phyloP scores from a whole-genome alignment of 139 green algal species.

The Zygnema circumcarinatum region DNA sequence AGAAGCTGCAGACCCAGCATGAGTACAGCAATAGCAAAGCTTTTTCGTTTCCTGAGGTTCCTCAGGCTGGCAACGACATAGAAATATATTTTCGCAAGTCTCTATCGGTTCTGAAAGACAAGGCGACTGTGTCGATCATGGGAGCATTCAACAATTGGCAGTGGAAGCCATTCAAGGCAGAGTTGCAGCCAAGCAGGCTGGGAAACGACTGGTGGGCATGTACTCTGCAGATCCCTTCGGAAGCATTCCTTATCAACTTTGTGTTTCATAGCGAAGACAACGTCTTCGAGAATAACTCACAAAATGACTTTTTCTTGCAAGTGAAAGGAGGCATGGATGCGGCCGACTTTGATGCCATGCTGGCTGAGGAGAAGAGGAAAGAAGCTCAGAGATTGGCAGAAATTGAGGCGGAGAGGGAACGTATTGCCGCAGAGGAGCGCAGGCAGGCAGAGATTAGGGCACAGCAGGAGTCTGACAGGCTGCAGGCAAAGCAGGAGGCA shows the following conservation, averaged over 20 bases:
- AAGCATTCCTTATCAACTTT: conserved; percentile 58
- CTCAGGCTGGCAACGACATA: conserved; percentile 4
- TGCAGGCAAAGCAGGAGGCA: conserved; percentile 9
- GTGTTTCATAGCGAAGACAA: conserved; percentile 51
- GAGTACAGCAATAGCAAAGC: conserved; percentile 43
- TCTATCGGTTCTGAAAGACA: conserved; percentile 11
- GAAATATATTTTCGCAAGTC: conserved; percentile 47
- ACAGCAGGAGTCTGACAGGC: conserved; percentile 11
- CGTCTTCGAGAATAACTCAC: conserved; percentile 54
- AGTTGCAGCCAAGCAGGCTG: conserved; percentile 34
- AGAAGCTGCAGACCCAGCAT: conserved; percentile 48
- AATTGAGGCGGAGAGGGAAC: conserved; percentile 49
- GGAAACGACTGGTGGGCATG: conserved; percentile 47
- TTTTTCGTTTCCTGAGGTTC: conserved; percentile 50
- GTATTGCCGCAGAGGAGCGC: conserved; percentile 25
- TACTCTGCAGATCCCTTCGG: background rate
- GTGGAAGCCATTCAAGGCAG: conserved; percentile 35
- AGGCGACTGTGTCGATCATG: conserved; percentile 22
- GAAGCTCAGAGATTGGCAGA: conserved; percentile 40
- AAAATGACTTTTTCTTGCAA: conserved; percentile 38
- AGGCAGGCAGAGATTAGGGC: conserved; percentile 10
- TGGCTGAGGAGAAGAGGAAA: conserved; percentile 38
- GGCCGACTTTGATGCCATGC: conserved; percentile 23
- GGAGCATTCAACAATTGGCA: conserved; percentile 55
- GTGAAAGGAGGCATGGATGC: conserved; percentile 33